Base-by-base conservation (phyloP, 176 grass and related monocot genomes). In the Canna indica region DNA sequence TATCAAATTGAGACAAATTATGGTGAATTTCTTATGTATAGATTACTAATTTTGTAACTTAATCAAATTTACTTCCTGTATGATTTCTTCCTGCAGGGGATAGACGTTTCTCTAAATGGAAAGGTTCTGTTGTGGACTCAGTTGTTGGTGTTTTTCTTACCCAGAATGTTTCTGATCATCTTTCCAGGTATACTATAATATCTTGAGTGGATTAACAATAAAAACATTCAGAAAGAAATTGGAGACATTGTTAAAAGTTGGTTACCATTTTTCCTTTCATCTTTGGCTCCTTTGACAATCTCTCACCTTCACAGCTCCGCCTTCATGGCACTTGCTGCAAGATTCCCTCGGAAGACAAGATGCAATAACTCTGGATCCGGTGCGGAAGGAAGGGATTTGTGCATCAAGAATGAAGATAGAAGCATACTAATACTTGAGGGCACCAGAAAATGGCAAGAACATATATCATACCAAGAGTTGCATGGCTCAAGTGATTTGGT, bases 241-340 rank as follows among this genome's bases (percentile, higher is more conserved):
- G 6, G 20, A 26, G 12, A 25, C 29, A 30, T 64, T 32, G 15
- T n/a, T 29, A 20, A 32, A 36, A 70, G 1, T 27, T 70, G 16
- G 2, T 48, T 70, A 18, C 44, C 48, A 24, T n/a, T 2, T 68
- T 48, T 17, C 14, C 39, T 47, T 28, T 31, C 35, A 16, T 16
- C 22, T n/a, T 5, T 25, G 0, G 17, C 26, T 45, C 30, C 16
- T 57, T 57, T 57, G 18, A 18, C 3, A 54, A 18, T 42, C 15
- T 30, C 29, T 48, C 2, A 70, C 70, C 73, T 67, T 64, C 53
- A 66, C 82, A 95, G 91, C 83, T 90, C 87, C 57, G 85, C 87
- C 72, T 95, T 90, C 69, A 95, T 95, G 87, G 77, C 82, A 5
- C 80, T 95, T 73, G 87, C 83, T 59, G 77, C 87, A 63, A 95